Percentiles rank a stretch among this genome's conserved stretches.
These are phyloP conservation scores for Kodamaea suecica DNA, from an alignment of 1,139 yeast genomes.

Conservation along the genomic window DNA sequence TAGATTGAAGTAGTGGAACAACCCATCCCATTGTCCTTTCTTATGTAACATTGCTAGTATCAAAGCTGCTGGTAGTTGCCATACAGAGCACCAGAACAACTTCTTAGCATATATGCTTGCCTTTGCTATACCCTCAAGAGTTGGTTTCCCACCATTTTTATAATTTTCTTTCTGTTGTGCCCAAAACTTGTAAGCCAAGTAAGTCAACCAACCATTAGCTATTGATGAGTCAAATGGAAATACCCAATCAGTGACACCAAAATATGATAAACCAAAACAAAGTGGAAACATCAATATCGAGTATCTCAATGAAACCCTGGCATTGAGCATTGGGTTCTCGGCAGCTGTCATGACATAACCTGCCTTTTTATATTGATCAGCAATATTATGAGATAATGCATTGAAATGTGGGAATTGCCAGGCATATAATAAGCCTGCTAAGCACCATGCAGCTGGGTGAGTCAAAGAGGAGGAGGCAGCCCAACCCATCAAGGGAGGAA, in stretches of 20 bases:
- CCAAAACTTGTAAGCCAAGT: slow-evolving; percentile 83
- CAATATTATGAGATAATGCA: slow-evolving; percentile 82
- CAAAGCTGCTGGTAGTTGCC: slow-evolving; percentile 88
- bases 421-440: slow-evolving; percentile 85
- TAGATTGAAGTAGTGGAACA: slow-evolving; percentile 33
- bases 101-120: slow-evolving; percentile 74
- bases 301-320: slow-evolving; percentile 88
- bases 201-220: slow-evolving; percentile 82
- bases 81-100: slow-evolving; percentile 90
- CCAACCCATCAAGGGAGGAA: slow-evolving; percentile 99
- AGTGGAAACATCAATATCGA: slow-evolving; percentile 89
- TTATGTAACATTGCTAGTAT: slow-evolving; percentile 93
- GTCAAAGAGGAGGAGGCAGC: slow-evolving; percentile 81
- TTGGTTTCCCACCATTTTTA: slow-evolving; percentile 35
- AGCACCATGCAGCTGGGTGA: slow-evolving; percentile 94
- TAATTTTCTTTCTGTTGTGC: slow-evolving; percentile 63
- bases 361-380: slow-evolving; percentile 83
- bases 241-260: slow-evolving; percentile 76
- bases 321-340: slow-evolving; percentile 86
- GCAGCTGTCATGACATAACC: slow-evolving; percentile 97
- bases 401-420: slow-evolving; percentile 99
- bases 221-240: slow-evolving; percentile 78
- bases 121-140: slow-evolving; percentile 51
- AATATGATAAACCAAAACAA: slow-evolving; percentile 79
- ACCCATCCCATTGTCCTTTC: slow-evolving; percentile 91